phyloP scores from a whole-genome alignment of 495 filamentous ascomycete genomes.

The Hypoxylon cercidicola region DNA sequence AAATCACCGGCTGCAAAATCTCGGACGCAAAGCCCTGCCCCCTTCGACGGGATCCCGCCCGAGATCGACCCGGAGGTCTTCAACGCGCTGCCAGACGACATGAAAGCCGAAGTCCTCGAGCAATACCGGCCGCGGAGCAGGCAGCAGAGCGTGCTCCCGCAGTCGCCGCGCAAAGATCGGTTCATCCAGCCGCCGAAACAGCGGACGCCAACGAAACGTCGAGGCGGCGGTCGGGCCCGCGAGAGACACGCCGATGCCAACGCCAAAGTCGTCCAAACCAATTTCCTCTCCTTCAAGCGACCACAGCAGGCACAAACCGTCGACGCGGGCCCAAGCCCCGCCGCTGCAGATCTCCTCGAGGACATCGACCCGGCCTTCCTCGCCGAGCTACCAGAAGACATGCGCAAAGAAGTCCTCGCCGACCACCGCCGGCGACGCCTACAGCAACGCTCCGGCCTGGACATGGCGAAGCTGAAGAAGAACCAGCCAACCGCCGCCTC shows the following conservation, averaged over 20 bases:
- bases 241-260: constrained; percentile 53
- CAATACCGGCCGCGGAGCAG: constrained; percentile 64
- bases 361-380: constrained; percentile 78
- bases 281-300: constrained; percentile 61
- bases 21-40: constrained; percentile 55
- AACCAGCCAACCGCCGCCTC: constrained; percentile 19
- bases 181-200: constrained; percentile 62
- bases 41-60: constrained; percentile 48
- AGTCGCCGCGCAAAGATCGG: constrained; percentile 67
- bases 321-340: constrained; percentile 18
- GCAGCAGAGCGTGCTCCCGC: constrained; percentile 59
- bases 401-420: constrained; percentile 78
- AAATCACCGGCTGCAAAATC: constrained; percentile 39
- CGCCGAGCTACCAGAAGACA: constrained; percentile 81
- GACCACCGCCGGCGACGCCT: constrained; percentile 70
- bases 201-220: constrained; percentile 68
- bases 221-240: constrained; percentile 54
- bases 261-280: constrained; percentile 71
- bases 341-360: constrained; percentile 44
- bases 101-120: constrained; percentile 80
- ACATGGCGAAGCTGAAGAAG: constrained; percentile 28
- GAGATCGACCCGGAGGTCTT: constrained; percentile 80
- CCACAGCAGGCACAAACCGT: constrained; percentile 30
- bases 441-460: constrained; percentile 45
- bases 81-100: constrained; percentile 80